Evolutionary conservation across 1,284 basidiomycete species (phyloP).

Genomic region (Fomitopsis palustris): DNA sequence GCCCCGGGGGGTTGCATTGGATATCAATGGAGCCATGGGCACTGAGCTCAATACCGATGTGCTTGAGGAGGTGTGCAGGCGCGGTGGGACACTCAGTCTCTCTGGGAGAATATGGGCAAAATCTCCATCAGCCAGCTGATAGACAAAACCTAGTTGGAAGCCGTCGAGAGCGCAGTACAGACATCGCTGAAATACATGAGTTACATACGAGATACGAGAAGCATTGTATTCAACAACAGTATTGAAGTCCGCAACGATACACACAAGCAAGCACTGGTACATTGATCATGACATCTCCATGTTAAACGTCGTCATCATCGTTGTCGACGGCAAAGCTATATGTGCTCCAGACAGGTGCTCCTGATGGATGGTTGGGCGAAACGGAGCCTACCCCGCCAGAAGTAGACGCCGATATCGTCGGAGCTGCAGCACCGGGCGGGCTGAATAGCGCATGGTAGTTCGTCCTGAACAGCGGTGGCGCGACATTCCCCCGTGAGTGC

Average conservation of each 20-base stretch:
- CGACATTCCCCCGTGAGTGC: background rate
- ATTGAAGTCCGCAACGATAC: background rate
- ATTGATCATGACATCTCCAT: background rate
- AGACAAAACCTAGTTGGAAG: background rate
- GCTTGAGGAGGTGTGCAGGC: constrained; percentile 46
- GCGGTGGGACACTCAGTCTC: constrained; percentile 34
- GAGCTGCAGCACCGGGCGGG: background rate
- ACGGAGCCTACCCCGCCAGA: background rate
- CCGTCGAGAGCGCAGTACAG: no score
- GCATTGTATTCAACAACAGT: background rate
- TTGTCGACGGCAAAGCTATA: background rate
- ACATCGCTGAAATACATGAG: no score
- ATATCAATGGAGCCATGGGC: constrained; percentile 55
- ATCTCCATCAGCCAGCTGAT: constrained; percentile 16
- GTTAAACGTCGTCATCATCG: background rate
- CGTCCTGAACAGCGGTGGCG: background rate
- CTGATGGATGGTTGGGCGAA: background rate
- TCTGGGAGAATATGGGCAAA: constrained; percentile 36
- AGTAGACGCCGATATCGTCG: background rate
- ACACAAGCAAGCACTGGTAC: background rate
- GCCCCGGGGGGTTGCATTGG: constrained; percentile 48
- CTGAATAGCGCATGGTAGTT: background rate
- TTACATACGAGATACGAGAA: no score
- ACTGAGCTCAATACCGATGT: constrained; percentile 44
- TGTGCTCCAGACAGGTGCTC: background rate